A percentile compares a stretch with the other conserved stretches of the same genome.
Evolutionary conservation across 2,329 filamentous ascomycete genomes (phyloP).

Genomic region (Pestalotiopsis sp.): DNA sequence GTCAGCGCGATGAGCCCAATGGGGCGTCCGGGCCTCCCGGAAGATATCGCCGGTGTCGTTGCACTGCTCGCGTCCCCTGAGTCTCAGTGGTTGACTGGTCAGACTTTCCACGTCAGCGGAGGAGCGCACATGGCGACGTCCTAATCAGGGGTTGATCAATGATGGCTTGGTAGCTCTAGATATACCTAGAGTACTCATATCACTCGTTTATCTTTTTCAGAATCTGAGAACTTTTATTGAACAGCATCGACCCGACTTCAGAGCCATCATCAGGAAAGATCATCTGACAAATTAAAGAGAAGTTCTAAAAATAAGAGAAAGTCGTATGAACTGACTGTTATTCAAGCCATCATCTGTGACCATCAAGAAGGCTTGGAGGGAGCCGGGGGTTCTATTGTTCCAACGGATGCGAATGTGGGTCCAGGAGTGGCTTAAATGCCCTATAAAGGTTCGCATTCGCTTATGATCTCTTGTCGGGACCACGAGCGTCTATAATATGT

Average conservation of each 20-base stretch:
- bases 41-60: slow-evolving; percentile 36
- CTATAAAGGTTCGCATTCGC: neutral
- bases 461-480: neutral
- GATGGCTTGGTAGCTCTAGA: neutral
- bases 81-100: slow-evolving; percentile 20
- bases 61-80: slow-evolving; percentile 37
- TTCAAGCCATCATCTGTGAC: neutral
- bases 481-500: neutral
- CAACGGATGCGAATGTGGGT: neutral
- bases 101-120: slow-evolving; percentile 20
- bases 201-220: too few species aligned
- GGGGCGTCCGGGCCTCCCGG: slow-evolving; percentile 12
- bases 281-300: too few species aligned
- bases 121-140: slow-evolving; percentile 17
- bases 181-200: too few species aligned
- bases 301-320: too few species aligned
- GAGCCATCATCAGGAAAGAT: too few species aligned
- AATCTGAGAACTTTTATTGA: too few species aligned
- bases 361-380: neutral
- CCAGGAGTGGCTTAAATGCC: neutral
- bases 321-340: neutral
- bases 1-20: slow-evolving; percentile 12
- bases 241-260: too few species aligned
- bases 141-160: neutral
- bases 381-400: neutral